phyloP scores from a whole-genome alignment of 352 stramenopile species.

The Aphanomyces euteiches region DNA sequence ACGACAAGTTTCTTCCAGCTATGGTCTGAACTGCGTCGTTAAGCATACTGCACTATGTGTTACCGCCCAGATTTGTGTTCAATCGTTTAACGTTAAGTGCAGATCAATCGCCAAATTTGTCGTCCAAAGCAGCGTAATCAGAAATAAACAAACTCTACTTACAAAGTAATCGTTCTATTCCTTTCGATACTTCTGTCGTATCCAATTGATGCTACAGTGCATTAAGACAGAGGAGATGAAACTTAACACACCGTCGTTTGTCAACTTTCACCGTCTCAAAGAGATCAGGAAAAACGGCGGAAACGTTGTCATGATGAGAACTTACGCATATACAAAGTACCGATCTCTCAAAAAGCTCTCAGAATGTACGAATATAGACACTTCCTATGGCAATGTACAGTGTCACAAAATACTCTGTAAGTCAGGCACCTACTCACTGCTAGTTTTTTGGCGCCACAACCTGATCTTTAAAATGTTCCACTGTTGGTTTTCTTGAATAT shows the following conservation, averaged over 20 bases:
- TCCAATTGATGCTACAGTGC: background rate
- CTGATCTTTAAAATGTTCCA: background rate
- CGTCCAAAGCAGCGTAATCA: conserved; percentile 1
- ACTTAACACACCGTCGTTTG: background rate
- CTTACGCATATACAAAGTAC: background rate
- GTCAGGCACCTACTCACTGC: background rate
- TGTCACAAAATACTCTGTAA: background rate
- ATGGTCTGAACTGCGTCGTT: background rate
- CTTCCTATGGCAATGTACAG: background rate
- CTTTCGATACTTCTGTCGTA: background rate
- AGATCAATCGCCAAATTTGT: background rate
- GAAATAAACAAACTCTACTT: background rate
- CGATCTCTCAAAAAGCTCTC: background rate
- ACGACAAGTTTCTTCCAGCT: background rate
- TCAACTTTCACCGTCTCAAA: background rate
- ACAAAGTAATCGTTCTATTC: background rate
- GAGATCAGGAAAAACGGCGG: background rate
- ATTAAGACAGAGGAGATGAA: background rate
- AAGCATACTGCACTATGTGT: background rate
- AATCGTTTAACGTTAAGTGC: background rate
- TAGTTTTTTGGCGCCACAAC: background rate
- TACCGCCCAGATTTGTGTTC: background rate
- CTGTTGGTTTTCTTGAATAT: background rate
- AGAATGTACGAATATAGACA: background rate
- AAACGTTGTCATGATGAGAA: background rate